A percentile compares a stretch with the other conserved stretches of the same genome.
phyloP scores from a whole-genome alignment of 2,329 filamentous ascomycete genomes.

The Apiospora kogelbergensis region DNA sequence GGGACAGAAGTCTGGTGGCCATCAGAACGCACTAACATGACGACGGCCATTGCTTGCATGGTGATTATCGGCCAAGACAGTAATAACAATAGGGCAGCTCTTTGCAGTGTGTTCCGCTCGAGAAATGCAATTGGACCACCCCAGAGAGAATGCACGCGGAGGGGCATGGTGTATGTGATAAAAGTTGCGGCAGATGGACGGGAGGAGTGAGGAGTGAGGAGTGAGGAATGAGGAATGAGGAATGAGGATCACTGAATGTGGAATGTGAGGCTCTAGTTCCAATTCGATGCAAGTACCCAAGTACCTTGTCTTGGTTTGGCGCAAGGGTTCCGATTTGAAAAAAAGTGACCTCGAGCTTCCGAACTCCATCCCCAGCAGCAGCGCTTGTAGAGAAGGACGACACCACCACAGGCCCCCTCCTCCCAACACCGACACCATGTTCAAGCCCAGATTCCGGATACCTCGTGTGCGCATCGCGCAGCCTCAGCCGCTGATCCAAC shows the following conservation, averaged over 20 bases:
- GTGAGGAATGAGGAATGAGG: no score
- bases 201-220: background rate
- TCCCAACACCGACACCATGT: slow-evolving; percentile 38
- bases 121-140: no score
- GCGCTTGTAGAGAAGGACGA: slow-evolving; percentile 8
- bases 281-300: background rate
- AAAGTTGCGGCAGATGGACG: background rate
- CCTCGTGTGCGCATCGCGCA: slow-evolving; percentile 41
- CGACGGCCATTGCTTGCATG: no score
- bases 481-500: slow-evolving; percentile 28
- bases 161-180: no score
- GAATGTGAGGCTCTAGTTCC: background rate
- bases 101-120: no score
- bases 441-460: slow-evolving; percentile 55
- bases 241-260: no score
- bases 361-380: background rate
- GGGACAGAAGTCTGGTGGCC: background rate
- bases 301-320: background rate
- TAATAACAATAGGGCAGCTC: no score
- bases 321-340: slow-evolving; percentile 3
- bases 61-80: no score
- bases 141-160: no score
- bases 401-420: background rate
- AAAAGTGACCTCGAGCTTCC: slow-evolving; percentile 3
- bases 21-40: no score